Percentiles rank a stretch among this genome's conserved stretches.
These are phyloP conservation scores for Fomes fomentarius DNA, from an alignment of 1,284 basidiomycete genomes.

Conservation along the genomic window DNA sequence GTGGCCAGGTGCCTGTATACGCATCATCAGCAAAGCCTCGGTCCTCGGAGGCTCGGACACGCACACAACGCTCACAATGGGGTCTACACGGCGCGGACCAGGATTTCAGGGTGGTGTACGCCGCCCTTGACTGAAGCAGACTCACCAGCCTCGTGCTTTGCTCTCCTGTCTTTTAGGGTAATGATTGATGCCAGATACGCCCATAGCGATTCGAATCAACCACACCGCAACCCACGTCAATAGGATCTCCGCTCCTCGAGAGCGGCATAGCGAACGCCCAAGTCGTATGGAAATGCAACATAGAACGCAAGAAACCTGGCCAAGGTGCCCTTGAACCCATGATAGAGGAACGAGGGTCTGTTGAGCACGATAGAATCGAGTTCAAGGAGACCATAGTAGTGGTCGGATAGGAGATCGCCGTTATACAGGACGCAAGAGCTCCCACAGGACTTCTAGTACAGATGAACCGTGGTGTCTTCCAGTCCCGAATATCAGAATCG, in stretches of 20 bases:
- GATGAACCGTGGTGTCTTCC: background rate
- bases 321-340: background rate
- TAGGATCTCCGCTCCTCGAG: too few species aligned
- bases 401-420: background rate
- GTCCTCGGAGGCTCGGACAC: background rate
- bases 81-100: background rate
- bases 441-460: background rate
- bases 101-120: background rate
- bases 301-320: background rate
- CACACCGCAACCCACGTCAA: background rate
- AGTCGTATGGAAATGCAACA: background rate
- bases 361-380: background rate
- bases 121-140: background rate
- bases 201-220: constrained; percentile 11
- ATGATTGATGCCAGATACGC: constrained; percentile 21
- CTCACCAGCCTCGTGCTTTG: constrained; percentile 1
- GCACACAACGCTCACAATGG: background rate
- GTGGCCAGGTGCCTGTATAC: constrained; percentile 1
- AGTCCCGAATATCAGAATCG: background rate
- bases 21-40: background rate
- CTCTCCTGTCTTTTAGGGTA: background rate
- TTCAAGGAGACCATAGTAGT: background rate
- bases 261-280: too few species aligned
- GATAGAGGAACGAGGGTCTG: background rate
- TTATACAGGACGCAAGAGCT: background rate